Percentiles rank a stretch among this genome's conserved stretches.
These are phyloP conservation scores for sweet orange (Citrus sinensis) DNA, from an alignment of 345 rosid genomes.

Conservation along the genomic window DVS_A1.0 CM039168.1:570001-570500, in stretches of 20 bases:
- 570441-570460: not conserved
- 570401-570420: not conserved
- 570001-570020: conserved; percentile 1
- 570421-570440: not conserved
- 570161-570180: not conserved
- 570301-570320: not conserved
- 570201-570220: not conserved
- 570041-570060: not conserved
- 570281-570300: not conserved
- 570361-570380: not conserved
- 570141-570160: conserved; percentile 13
- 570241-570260: not conserved
- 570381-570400: not conserved
- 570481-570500: not conserved
- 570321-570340: not conserved
- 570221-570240: not conserved
- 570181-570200: too few species aligned
- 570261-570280: not conserved
- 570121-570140: not conserved
- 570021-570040: not conserved
- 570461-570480: not conserved
- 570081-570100: not conserved
- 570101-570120: not conserved
- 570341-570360: not conserved
- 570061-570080: not conserved